A percentile compares a stretch with the other conserved stretches of the same genome.
Evolutionary conservation across 2,329 filamentous ascomycete genomes (phyloP).

Genomic region (Orbilia javanica): DNA sequence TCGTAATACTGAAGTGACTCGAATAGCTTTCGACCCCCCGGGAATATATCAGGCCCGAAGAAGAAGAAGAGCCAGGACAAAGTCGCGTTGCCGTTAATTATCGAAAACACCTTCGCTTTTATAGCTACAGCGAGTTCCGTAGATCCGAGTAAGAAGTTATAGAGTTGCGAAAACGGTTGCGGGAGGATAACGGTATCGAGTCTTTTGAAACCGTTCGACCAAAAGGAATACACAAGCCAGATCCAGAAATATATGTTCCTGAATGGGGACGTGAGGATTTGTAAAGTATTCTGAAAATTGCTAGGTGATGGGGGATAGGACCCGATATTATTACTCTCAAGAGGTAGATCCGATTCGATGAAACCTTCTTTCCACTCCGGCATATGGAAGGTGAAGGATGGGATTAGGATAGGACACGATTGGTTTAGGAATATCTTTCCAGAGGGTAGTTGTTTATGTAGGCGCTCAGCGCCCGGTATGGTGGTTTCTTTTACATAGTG

Average conservation of each 20-base stretch:
- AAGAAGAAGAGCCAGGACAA: constrained; percentile 41
- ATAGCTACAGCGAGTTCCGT: constrained; percentile 30
- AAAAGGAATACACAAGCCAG: constrained; percentile 37
- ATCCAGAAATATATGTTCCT: constrained; percentile 44
- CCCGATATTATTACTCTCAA: background rate
- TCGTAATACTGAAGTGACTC: constrained; percentile 50
- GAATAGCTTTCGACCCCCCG: constrained; percentile 24
- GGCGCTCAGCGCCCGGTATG: background rate
- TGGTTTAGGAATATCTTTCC: constrained; percentile 17
- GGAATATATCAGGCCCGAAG: constrained; percentile 9
- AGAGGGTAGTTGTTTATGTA: background rate
- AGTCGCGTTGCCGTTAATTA: background rate
- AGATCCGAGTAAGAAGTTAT: constrained; percentile 28
- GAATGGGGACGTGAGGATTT: constrained; percentile 9
- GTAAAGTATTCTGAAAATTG: constrained; percentile 10
- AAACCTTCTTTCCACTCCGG: constrained; percentile 45
- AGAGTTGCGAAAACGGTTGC: constrained; percentile 31
- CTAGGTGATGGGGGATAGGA: constrained; percentile 29
- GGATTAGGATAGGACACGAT: background rate
- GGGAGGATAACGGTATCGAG: constrained; percentile 7
- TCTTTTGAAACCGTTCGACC: constrained; percentile 3
- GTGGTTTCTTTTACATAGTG: background rate
- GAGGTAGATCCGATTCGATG: constrained; percentile 17
- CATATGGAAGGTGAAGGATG: constrained; percentile 16
- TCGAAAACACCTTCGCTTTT: background rate